These are phyloP conservation scores for Solanum rostratum DNA, from an alignment of 257 asterid genomes.

Conservation along the genomic window DNA sequence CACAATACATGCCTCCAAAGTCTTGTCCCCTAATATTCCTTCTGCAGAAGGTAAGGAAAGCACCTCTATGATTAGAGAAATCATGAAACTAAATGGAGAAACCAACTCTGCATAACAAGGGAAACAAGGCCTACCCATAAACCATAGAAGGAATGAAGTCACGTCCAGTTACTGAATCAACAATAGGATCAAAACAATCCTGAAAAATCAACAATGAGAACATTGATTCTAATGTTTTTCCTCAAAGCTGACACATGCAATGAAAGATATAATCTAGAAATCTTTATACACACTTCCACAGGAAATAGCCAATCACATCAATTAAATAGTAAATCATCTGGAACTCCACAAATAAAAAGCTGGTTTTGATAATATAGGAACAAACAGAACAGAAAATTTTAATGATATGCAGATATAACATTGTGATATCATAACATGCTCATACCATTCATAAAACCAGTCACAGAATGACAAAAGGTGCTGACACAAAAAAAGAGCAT, in stretches of 20 bases:
- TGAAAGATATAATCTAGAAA: not conserved
- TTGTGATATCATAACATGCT: not conserved
- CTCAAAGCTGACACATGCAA: not conserved
- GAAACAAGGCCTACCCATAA: conserved; percentile 57
- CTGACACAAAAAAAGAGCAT: not conserved
- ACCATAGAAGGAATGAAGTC: conserved; percentile 97
- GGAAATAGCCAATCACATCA: not conserved
- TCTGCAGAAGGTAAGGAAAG: conserved; percentile 24
- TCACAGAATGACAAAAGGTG: not conserved
- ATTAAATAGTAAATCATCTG: not conserved
- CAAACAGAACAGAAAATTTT: not conserved
- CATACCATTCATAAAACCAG: not conserved
- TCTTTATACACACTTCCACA: not conserved
- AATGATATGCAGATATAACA: not conserved
- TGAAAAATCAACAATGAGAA: conserved; percentile 21
- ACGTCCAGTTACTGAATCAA: conserved; percentile 89
- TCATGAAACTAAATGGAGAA: not conserved
- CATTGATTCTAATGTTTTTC: not conserved
- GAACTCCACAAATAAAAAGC: not conserved
- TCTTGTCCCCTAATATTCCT: conserved; percentile 95
- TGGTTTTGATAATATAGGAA: not conserved
- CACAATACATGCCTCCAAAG: conserved; percentile 94
- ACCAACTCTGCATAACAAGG: not conserved
- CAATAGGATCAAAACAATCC: conserved; percentile 93
- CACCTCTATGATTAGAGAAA: not conserved